A percentile compares a stretch with the other conserved stretches of the same genome.
Conservation (phyloP, 164 flowering plant genomes). For the Cinnamomum micranthum region DNA sequence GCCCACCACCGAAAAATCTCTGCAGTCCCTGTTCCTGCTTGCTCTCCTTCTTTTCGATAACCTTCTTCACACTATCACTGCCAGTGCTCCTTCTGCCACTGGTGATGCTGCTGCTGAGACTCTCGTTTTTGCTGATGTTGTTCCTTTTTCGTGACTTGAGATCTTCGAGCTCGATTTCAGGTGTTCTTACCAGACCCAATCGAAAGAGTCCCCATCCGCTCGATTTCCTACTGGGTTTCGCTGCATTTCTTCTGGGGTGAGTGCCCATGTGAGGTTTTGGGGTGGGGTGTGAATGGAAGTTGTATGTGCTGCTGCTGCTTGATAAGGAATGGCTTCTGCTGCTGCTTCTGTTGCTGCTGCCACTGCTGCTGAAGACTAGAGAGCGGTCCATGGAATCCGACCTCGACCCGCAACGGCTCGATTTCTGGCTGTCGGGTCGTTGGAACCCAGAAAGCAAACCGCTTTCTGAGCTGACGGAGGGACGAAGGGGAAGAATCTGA, state of each 20-base stretch:
- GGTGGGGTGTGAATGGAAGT: constrained; percentile 22
- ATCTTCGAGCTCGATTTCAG: constrained; percentile 53
- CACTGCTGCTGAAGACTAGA: constrained; percentile 18
- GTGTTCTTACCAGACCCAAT: constrained; percentile 52
- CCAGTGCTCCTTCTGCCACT: constrained; percentile 5
- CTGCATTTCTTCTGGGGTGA: constrained; percentile 1
- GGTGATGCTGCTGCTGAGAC: constrained; percentile 24
- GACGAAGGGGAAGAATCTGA: constrained; percentile 66
- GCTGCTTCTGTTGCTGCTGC: constrained; percentile 32
- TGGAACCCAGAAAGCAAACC: constrained; percentile 12
- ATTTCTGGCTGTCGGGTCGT: constrained; percentile 4
- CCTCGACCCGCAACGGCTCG: constrained; percentile 25
- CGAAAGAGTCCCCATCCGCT: constrained; percentile 54
- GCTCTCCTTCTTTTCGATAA: constrained; percentile 5
- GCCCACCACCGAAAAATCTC: constrained; percentile 14
- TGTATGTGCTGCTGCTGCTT: constrained; percentile 16
- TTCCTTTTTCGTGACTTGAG: constrained; percentile 33
- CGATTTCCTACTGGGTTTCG: constrained; percentile 20
- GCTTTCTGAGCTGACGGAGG: constrained; percentile 46
- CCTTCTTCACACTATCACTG: not conserved
- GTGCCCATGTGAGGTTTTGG: constrained; percentile 50
- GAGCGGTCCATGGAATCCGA: constrained; percentile 56
- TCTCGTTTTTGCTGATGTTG: constrained; percentile 27
- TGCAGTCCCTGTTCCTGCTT: constrained; percentile 8
- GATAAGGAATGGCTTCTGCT: constrained; percentile 47